Evolutionary conservation across 2,329 filamentous ascomycete genomes (phyloP), one percentile per base, ranked within the genome.

Genomic region (Xylariaceae sp.): DNA sequence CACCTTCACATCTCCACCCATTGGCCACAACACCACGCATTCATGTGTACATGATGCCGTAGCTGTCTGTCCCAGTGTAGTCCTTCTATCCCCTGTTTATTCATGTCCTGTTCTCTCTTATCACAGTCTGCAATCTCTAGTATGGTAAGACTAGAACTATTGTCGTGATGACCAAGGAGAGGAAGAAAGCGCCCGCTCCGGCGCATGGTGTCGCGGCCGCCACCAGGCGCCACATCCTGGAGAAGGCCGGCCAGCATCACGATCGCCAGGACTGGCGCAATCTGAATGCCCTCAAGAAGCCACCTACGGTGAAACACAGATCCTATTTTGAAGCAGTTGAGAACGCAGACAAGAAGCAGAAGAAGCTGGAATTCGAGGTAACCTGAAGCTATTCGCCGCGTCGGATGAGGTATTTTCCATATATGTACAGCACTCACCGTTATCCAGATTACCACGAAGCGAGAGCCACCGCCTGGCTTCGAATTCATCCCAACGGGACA

Each of bases 281-380:
- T 37, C 52, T 65, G 23, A 64, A 64, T 41, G 54, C 62, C 2
- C 48, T 62, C 16, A 64, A 65, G 48, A 53, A 53, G 36, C 51
- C 59, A 14, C 66, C 73, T 27, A 76, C 72, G 49, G 65, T 72
- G 35, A 80, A 80, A 58, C 77, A 85, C 61, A 74, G 78, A 54
- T 74, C 77, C 12, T 83, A 81, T 58, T 82, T 80, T 56, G 80
- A 85, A 63, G 73, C 82, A 50, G 75, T 82, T 48, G 76, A 83
- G 56, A 85, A 85, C 57, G 73, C 73, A 47, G 76, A 83, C 60
- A 83, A 81, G 63, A 79, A 79, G 60, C 78, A 77, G 58, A 79
- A 79, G 66, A 83, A 80, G 58, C 71, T 85, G 40, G 79, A 84
- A 58, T 75, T 76, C 52, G 55, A 81, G 77, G 81, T 83, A 75